A percentile compares a stretch with the other conserved stretches of the same genome.
These are phyloP conservation scores for Nicotiana rustica DNA, from an alignment of 305 asterid genomes.

Conservation along the genomic window DNA sequence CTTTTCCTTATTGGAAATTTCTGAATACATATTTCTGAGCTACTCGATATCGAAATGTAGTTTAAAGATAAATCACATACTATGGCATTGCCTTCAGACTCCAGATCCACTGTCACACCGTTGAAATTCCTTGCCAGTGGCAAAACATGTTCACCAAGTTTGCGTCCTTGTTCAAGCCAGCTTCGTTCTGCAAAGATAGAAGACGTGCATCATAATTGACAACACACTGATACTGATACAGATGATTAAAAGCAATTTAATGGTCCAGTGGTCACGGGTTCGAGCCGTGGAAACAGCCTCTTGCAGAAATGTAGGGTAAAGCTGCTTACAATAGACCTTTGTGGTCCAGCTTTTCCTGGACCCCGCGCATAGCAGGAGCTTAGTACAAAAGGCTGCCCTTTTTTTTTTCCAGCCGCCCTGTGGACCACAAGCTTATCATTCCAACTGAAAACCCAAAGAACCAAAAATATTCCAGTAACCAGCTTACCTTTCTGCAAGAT, in stretches of 20 bases:
- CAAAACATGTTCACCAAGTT: conserved; percentile 92
- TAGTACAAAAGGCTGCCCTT: too few species aligned
- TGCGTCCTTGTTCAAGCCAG: conserved; percentile 94
- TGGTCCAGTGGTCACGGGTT: neutral
- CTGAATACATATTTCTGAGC: conserved; percentile 2
- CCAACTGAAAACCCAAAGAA: neutral
- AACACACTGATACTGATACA: conserved; percentile 13
- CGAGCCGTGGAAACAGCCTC: too few species aligned
- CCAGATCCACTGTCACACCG: conserved; percentile 69
- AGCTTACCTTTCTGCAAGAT: conserved; percentile 85
- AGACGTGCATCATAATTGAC: conserved; percentile 25
- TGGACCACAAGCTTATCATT: neutral
- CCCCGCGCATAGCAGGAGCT: too few species aligned
- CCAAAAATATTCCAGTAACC: neutral
- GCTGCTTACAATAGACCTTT: too few species aligned
- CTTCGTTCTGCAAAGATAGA: conserved; percentile 67
- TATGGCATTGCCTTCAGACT: conserved; percentile 59
- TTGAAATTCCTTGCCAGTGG: conserved; percentile 98
- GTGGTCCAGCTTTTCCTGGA: too few species aligned
- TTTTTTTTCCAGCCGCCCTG: neutral
- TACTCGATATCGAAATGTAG: conserved; percentile 29
- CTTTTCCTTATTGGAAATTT: neutral
- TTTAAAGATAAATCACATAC: conserved; percentile 55
- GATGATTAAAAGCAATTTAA: neutral
- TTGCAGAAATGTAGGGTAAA: too few species aligned